Base-by-base conservation (phyloP, 352 stramenopile genomes). In the Globisporangium iwayamae region DNA sequence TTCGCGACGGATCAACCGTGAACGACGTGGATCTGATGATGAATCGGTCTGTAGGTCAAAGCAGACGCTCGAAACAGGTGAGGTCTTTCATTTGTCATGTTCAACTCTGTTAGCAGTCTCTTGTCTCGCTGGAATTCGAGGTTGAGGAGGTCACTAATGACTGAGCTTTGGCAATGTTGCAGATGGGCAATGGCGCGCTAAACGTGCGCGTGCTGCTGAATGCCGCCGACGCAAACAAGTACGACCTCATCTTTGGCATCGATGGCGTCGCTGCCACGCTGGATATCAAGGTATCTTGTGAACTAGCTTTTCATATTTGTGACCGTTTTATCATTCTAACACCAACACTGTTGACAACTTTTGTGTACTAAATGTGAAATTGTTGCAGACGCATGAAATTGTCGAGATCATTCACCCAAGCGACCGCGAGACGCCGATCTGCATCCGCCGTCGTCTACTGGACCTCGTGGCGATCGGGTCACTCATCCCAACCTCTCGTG, bases 261-360 rank as follows among this genome's bases (percentile, higher is more conserved):
- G 81, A 93, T 64, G 86, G 86, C 16, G 57, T 92, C 9, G 54
- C 70, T 55, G 83, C 81, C 34, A 82, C 69, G n/a, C 53, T 90
- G 30, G 68, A 87, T 4, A 59, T 90, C 2, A 90, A 90, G 70
- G 83, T 90, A 68, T 3, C 62, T 30, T 34, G 13, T 22, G 48
- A 11, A 9, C 4, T 34, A 30, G 53, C 16, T 14, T 14, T 4
- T 60, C 28, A 34, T 39, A 18, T 43, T 20, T 47, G n/a, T 52
- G 4, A 46, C 11, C 16, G 51, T 25, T 25, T 25, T 25, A 25
- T 25, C 22, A 25, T 25, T 25, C 22, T 25, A 25, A 25, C 22
- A 25, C 22, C 22, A 34, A 43, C 41, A 41, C 16, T 28, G 4
- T 53, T 8, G 32, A 16, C 7, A 32, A n/a, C 5, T 47, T 56